Conservation (phyloP, 2,329 filamentous ascomycete genomes). For the Colletotrichum filicis region DNA sequence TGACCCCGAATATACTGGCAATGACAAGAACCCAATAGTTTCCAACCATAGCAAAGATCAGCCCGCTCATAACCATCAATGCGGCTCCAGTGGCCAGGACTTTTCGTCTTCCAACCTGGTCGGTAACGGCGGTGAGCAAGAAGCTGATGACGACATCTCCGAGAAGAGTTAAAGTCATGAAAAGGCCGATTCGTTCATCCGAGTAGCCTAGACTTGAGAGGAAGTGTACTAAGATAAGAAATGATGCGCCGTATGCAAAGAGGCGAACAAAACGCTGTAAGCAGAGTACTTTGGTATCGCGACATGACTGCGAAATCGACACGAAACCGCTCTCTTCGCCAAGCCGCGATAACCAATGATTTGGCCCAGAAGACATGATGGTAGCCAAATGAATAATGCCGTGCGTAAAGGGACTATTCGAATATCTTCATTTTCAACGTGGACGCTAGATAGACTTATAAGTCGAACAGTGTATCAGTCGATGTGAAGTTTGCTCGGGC, state of each 20-base stretch:
- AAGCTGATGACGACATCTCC: slow-evolving; percentile 71
- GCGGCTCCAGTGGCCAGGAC: slow-evolving; percentile 65
- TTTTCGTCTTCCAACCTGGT: slow-evolving; percentile 63
- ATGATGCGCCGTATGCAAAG: slow-evolving; percentile 70
- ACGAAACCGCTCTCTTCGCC: slow-evolving; percentile 56
- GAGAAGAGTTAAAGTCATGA: slow-evolving; percentile 72
- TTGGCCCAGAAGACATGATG: slow-evolving; percentile 15
- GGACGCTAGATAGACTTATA: slow-evolving; percentile 4
- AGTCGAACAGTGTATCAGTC: background rate
- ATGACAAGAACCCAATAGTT: slow-evolving; percentile 69
- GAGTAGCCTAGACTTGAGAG: slow-evolving; percentile 61
- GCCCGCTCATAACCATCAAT: slow-evolving; percentile 66
- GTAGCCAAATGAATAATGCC: no score
- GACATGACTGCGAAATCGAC: slow-evolving; percentile 52
- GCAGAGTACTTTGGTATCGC: slow-evolving; percentile 68
- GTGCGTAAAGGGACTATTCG: background rate
- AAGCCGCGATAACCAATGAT: slow-evolving; percentile 22
- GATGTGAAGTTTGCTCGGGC: background rate
- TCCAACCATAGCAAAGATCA: slow-evolving; percentile 61
- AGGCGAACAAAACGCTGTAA: slow-evolving; percentile 70
- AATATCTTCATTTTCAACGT: background rate
- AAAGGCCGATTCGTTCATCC: slow-evolving; percentile 66
- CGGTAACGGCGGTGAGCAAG: slow-evolving; percentile 67
- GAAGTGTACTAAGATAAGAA: slow-evolving; percentile 67
- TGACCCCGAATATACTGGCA: slow-evolving; percentile 70